A percentile compares a stretch with the other conserved stretches of the same genome.
These are phyloP conservation scores for Leishmania aethiopica DNA, from an alignment of 208 protist species.

Conservation along the genomic window DNA sequence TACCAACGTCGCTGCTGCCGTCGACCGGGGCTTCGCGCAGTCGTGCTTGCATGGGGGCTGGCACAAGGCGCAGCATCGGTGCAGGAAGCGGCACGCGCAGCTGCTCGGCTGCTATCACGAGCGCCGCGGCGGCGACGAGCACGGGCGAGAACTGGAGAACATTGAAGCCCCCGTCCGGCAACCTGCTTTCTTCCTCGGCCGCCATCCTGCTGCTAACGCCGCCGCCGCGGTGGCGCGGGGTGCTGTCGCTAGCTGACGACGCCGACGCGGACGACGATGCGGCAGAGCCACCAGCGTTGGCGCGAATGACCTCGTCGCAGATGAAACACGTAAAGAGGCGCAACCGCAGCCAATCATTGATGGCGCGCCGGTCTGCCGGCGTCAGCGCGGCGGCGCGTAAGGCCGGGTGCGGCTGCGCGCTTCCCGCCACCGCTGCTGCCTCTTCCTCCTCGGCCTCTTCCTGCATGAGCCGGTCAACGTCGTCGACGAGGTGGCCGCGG, in stretches of 20 bases:
- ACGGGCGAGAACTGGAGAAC: conserved; percentile 34
- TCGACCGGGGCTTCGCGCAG: conserved; percentile 18
- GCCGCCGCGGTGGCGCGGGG: neutral
- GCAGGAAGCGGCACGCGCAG: conserved; percentile 40
- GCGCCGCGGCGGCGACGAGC: conserved; percentile 43
- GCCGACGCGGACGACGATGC: conserved; percentile 2
- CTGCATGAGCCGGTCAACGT: conserved; percentile 23
- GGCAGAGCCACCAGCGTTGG: conserved; percentile 5
- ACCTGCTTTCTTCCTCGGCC: neutral
- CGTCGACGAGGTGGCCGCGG: conserved; percentile 23
- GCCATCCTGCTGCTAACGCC: neutral
- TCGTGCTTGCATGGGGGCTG: conserved; percentile 12
- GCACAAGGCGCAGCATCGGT: conserved; percentile 42
- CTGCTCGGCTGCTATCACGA: conserved; percentile 51
- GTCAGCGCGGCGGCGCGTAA: neutral
- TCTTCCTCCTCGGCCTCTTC: conserved; percentile 20
- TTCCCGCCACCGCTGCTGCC: conserved; percentile 16
- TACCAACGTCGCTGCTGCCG: neutral
- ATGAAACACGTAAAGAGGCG: conserved; percentile 39
- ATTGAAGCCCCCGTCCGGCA: conserved; percentile 6
- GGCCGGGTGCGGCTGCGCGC: neutral
- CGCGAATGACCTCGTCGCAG: conserved; percentile 49
- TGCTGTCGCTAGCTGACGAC: conserved; percentile 9
- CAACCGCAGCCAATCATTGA: conserved; percentile 39
- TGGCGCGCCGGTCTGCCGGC: conserved; percentile 7